These are phyloP conservation scores for Tylopilus felleus DNA, from an alignment of 768 basidiomycete genomes.

Conservation along the genomic window DNA sequence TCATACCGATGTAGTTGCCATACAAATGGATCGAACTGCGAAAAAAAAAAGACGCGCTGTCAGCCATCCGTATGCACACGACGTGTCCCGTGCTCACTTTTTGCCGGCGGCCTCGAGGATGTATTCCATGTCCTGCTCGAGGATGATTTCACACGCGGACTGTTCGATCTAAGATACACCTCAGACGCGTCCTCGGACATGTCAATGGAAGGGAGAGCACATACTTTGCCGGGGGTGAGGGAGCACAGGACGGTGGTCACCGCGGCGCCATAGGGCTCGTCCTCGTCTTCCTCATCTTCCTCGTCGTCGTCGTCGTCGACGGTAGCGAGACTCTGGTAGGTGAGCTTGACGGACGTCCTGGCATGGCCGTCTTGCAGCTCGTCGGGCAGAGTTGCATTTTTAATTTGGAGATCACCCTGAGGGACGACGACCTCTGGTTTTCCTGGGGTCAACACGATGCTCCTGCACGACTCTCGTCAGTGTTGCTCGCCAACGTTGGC, in stretches of 20 bases:
- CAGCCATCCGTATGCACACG: background rate
- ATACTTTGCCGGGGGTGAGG: conserved; percentile 77
- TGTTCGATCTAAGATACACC: conserved; percentile 64
- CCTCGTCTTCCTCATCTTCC: conserved; percentile 42
- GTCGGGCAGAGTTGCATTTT: conserved; percentile 79
- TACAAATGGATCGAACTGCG: conserved; percentile 68
- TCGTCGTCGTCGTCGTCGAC: conserved; percentile 41
- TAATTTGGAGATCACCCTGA: conserved; percentile 70
- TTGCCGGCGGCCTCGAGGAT: conserved; percentile 72
- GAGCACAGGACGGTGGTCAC: conserved; percentile 67
- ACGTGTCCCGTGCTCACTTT: conserved; percentile 51
- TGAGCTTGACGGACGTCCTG: conserved; percentile 66
- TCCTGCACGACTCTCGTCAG: conserved; percentile 43
- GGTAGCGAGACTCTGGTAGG: conserved; percentile 41
- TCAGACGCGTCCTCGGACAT: conserved; percentile 8
- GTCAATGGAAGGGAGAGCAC: conserved; percentile 9
- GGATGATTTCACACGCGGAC: conserved; percentile 61
- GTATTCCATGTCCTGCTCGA: conserved; percentile 64
- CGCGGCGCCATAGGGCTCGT: conserved; percentile 36
- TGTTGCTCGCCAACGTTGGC: conserved; percentile 2
- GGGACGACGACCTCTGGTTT: conserved; percentile 55
- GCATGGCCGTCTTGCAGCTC: conserved; percentile 57
- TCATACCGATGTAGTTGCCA: conserved; percentile 78
- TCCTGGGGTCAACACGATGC: conserved; percentile 55
- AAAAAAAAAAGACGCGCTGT: conserved; percentile 2